Evolutionary conservation across 495 filamentous ascomycete species (phyloP).

Genomic region (Lichenothelia convexa): DNA sequence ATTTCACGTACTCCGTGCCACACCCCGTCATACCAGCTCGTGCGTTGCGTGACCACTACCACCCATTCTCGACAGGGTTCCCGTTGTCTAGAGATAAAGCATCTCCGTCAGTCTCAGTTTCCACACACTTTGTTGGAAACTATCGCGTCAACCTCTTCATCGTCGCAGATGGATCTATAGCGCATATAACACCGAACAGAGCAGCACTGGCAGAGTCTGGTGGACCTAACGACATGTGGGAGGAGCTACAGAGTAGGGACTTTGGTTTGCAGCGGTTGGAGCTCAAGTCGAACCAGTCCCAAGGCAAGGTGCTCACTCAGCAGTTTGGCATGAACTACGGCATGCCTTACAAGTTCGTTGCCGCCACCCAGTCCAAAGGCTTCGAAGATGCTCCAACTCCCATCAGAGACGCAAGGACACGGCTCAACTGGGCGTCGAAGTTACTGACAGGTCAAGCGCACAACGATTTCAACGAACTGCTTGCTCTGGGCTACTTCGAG

Average conservation of each 20-base stretch:
- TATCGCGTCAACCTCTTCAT: slow-evolving; percentile 19
- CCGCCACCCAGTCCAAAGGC: slow-evolving; percentile 39
- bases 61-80: slow-evolving; percentile 9
- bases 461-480: slow-evolving; percentile 51
- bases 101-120: not conserved
- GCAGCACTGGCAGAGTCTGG: slow-evolving; percentile 27
- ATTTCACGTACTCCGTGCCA: slow-evolving; percentile 21
- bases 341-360: slow-evolving; percentile 67
- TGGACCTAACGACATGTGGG: slow-evolving; percentile 49
- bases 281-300: slow-evolving; percentile 4
- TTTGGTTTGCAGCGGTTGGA: slow-evolving; percentile 40
- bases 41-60: slow-evolving; percentile 19
- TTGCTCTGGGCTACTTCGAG: slow-evolving; percentile 61
- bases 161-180: slow-evolving; percentile 35
- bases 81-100: slow-evolving; percentile 5
- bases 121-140: slow-evolving; percentile 11
- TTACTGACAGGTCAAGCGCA: slow-evolving; percentile 19
- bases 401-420: slow-evolving; percentile 37
- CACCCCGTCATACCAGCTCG: slow-evolving; percentile 24
- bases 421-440: slow-evolving; percentile 47
- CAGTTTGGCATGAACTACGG: slow-evolving; percentile 30
- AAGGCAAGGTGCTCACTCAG: not conserved
- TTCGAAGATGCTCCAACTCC: slow-evolving; percentile 42
- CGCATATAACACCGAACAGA: slow-evolving; percentile 39
- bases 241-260: slow-evolving; percentile 35